Percentiles rank a stretch among this genome's conserved stretches.
These are phyloP conservation scores for Colletotrichum phormii DNA, from an alignment of 2,329 filamentous ascomycete species.

Conservation along the genomic window DNA sequence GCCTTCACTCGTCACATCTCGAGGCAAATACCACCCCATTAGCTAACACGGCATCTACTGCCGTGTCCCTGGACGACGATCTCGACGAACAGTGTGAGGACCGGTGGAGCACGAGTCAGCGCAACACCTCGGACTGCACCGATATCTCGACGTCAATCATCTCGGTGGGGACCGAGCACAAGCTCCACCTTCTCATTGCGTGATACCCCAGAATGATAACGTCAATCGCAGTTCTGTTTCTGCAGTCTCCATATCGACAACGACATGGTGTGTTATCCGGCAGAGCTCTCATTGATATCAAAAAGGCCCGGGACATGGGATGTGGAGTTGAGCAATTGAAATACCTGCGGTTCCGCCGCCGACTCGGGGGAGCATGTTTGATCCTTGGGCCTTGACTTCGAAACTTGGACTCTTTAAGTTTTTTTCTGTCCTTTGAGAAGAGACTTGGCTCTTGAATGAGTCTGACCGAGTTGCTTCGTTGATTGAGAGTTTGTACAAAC, in stretches of 20 bases:
- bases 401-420: neutral
- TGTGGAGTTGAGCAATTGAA: slow-evolving; percentile 8
- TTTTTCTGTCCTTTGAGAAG: neutral
- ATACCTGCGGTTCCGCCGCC: slow-evolving; percentile 7
- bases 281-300: neutral
- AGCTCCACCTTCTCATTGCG: slow-evolving; percentile 28
- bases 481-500: neutral
- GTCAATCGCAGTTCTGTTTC: slow-evolving; percentile 18
- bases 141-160: slow-evolving; percentile 19
- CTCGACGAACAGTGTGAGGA: neutral
- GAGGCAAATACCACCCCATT: neutral
- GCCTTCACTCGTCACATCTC: neutral
- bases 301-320: neutral
- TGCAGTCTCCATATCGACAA: slow-evolving; percentile 22
- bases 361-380: neutral
- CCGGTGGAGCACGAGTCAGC: slow-evolving; percentile 8
- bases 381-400: neutral
- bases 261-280: neutral
- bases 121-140: slow-evolving; percentile 21
- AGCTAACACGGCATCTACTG: neutral
- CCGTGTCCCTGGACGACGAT: neutral
- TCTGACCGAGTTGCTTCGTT: neutral
- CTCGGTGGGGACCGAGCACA: slow-evolving; percentile 24
- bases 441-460: neutral
- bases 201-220: slow-evolving; percentile 27